phyloP scores from a whole-genome alignment of 768 basidiomycete species.

The Psilocybe cyanescens region DNA sequence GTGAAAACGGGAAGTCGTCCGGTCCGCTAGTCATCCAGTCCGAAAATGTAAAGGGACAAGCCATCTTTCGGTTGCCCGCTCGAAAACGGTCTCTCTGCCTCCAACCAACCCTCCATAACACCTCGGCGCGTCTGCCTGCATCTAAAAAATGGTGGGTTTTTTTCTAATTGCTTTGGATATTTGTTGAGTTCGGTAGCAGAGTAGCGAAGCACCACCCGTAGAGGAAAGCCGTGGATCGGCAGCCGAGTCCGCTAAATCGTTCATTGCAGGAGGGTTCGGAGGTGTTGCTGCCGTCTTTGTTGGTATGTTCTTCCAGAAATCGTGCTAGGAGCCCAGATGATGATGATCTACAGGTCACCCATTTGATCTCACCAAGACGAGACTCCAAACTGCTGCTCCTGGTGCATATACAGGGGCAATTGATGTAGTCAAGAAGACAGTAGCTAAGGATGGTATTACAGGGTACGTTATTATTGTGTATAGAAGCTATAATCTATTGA shows the following conservation, averaged over 20 bases:
- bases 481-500: conserved; percentile 5
- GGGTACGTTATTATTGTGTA: conserved; percentile 61
- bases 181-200: conserved; percentile 21
- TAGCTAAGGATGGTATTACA: conserved; percentile 87
- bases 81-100: neutral
- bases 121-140: neutral
- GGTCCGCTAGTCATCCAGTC: conserved; percentile 7
- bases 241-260: conserved; percentile 70
- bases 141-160: conserved; percentile 22
- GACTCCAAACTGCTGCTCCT: conserved; percentile 88
- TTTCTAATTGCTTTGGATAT: neutral
- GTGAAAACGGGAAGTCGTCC: conserved; percentile 20
- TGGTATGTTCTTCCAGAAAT: conserved; percentile 51
- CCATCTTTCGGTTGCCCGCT: conserved; percentile 5
- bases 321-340: conserved; percentile 2
- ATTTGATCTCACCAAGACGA: conserved; percentile 96
- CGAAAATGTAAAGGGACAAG: neutral
- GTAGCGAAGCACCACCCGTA: conserved; percentile 37
- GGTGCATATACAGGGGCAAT: conserved; percentile 91
- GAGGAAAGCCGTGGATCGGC: conserved; percentile 45
- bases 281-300: conserved; percentile 88
- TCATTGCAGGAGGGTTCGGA: conserved; percentile 93
- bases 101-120: neutral
- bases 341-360: conserved; percentile 73
- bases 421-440: conserved; percentile 89